These are phyloP conservation scores for Fusarium sp. DNA, from an alignment of 2,329 filamentous ascomycete genomes.

Conservation along the genomic window DNA sequence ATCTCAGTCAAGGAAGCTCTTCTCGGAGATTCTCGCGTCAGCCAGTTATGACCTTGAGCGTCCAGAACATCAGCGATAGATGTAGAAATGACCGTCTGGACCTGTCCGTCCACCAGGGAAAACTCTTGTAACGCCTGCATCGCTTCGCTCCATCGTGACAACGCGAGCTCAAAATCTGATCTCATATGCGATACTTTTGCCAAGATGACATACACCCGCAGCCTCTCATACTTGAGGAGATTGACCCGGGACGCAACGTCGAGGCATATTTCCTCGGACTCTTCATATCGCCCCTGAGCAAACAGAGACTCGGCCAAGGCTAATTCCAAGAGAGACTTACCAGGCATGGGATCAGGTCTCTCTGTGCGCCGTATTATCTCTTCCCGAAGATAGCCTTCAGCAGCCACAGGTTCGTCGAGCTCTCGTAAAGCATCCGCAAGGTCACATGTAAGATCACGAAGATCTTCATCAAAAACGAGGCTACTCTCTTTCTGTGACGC, in stretches of 20 bases:
- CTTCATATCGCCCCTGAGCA: constrained; percentile 30
- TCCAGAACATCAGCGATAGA: constrained; percentile 37
- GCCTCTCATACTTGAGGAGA: constrained; percentile 37
- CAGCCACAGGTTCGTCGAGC: constrained; percentile 27
- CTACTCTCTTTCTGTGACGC: constrained; percentile 12
- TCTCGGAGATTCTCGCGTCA: constrained; percentile 36
- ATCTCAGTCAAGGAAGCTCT: constrained; percentile 31
- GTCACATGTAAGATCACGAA: constrained; percentile 38
- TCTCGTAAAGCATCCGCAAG: constrained; percentile 39
- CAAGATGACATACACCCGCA: constrained; percentile 33
- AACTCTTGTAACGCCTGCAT: constrained; percentile 39
- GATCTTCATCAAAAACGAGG: constrained; percentile 36
- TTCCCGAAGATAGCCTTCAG: constrained; percentile 27
- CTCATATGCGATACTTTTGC: constrained; percentile 35
- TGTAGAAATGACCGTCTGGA: constrained; percentile 33
- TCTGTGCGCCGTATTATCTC: constrained; percentile 28
- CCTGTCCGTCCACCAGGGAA: constrained; percentile 32
- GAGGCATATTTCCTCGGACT: constrained; percentile 32
- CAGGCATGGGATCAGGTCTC: constrained; percentile 20
- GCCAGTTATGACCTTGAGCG: constrained; percentile 37
- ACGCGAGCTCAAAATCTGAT: constrained; percentile 30
- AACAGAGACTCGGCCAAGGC: constrained; percentile 38
- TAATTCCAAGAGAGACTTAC: constrained; percentile 35
- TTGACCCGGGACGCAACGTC: constrained; percentile 22
- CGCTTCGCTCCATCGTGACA: constrained; percentile 37